phyloP scores from a whole-genome alignment of 257 asterid species.

The Scutellaria galericulata region DNA sequence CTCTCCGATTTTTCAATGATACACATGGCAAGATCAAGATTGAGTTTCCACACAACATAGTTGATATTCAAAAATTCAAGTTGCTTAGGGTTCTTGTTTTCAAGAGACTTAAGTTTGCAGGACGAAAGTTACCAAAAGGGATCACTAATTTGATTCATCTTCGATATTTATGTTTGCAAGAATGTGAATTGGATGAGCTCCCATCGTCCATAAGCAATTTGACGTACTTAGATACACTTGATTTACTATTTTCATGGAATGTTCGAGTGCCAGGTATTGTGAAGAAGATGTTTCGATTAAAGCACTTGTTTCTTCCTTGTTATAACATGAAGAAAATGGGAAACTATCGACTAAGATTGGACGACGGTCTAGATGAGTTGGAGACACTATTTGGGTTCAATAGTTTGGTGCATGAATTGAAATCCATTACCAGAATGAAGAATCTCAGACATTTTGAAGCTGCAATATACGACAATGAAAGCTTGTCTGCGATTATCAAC shows the following conservation, averaged over 20 bases:
- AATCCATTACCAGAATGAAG: no score
- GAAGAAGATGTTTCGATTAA: constrained; percentile 11
- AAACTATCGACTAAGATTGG: background rate
- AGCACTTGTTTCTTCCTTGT: constrained; percentile 25
- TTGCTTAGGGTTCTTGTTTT: background rate
- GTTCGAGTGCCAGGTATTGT: constrained; percentile 6
- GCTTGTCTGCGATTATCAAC: no score
- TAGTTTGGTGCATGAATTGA: no score
- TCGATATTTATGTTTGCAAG: background rate
- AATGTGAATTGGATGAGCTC: constrained; percentile 10
- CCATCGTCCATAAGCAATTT: constrained; percentile 16
- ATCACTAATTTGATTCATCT: constrained; percentile 15
- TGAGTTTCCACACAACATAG: no score
- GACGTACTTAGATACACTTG: background rate
- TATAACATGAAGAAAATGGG: background rate
- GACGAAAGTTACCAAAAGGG: constrained; percentile 10
- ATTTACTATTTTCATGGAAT: background rate
- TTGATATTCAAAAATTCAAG: constrained; percentile 9
- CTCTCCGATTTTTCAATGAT: no score
- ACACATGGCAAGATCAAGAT: no score
- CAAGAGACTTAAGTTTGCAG: background rate
- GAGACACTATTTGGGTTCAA: no score
- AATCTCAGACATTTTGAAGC: no score
- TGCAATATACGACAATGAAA: no score
- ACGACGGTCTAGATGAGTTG: background rate